These are phyloP conservation scores for Camellia oleifera DNA, from an alignment of 179 eudicot species.

Conservation along the genomic window DNA sequence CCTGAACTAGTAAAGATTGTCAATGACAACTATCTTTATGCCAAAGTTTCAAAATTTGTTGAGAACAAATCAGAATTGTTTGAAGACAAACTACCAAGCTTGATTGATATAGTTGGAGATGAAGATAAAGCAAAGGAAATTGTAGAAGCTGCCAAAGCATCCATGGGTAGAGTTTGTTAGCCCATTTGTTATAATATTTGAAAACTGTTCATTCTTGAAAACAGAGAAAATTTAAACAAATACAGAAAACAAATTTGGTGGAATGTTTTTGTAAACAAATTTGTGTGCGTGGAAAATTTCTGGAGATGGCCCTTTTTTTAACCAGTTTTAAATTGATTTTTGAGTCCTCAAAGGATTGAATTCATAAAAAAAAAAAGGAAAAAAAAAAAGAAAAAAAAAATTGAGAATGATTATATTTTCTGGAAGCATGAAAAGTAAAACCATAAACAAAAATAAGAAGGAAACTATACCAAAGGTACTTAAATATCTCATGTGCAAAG, in stretches of 20 bases:
- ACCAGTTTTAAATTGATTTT: not conserved
- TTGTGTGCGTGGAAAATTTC: not conserved
- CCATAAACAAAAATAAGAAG: not conserved
- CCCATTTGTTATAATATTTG: not conserved
- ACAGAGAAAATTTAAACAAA: not conserved
- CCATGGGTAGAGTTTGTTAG: slow-evolving; percentile 63
- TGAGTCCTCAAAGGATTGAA: not conserved
- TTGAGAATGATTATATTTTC: not conserved
- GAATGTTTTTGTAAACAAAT: not conserved
- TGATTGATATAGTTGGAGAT: slow-evolving; percentile 77
- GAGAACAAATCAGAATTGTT: slow-evolving; percentile 76
- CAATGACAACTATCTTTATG: slow-evolving; percentile 85
- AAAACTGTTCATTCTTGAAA: not conserved
- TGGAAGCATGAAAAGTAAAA: not conserved
- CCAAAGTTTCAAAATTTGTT: slow-evolving; percentile 74
- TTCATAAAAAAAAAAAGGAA: not conserved
- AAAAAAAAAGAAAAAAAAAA: not conserved
- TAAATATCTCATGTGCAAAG: not conserved
- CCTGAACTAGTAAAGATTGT: slow-evolving; percentile 89
- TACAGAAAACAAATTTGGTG: not conserved
- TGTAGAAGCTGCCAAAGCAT: slow-evolving; percentile 93
- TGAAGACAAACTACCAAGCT: slow-evolving; percentile 62
- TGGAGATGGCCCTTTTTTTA: not conserved
- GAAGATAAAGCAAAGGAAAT: slow-evolving; percentile 98
- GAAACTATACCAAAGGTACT: not conserved